Base-by-base conservation (phyloP, 805 yeast species). In the Cyberlindnera mrakii region DNA sequence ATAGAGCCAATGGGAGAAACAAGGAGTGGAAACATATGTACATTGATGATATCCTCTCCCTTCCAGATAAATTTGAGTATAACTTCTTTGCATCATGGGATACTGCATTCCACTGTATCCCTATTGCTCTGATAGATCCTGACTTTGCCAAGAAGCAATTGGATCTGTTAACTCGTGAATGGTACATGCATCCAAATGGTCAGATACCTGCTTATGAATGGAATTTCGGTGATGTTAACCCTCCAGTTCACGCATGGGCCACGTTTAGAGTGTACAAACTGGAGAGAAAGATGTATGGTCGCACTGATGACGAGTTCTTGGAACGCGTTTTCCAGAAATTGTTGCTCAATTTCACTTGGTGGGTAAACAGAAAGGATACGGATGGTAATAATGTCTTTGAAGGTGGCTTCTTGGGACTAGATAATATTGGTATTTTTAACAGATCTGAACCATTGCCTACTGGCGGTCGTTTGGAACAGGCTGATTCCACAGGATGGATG, bases 121-220 rank as follows among this genome's bases (percentile, higher is more conserved):
- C 97, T 11, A 67, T 89, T 49, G 91, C 96, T 5, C 85, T 89
- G 89, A 79, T 89, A 57, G 97, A 89, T 62, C 96, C 96, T 2
- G 87, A 77, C 43, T 89, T 86, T 67, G 95, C 96, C 30, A 89
- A 89, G 63, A 82, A 78, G 54, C 96, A 89, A 66, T 73, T 89
- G 53, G 95, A 84, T 60, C 68, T 89, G 44, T 68, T 89, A 60
- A 83, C 95, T 27, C 75, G 96, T 58, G 97, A 89, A 65, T 89
- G 96, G 96, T 89, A 89, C 60, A 87, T 88, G 95, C 96, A 91
- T 60, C 96, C 96, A 37, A 89, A 89, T 61, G 97, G 97, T n/a
- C 96, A 90, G 64, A 78, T 88, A 50, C 96, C 97, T 0, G 96
- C 96, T 13, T 89, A 89, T 62, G 97, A 89, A 65, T 89, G 97